Base-by-base conservation (phyloP, 2,329 filamentous ascomycete species). In the Fusarium clavum region DNA sequence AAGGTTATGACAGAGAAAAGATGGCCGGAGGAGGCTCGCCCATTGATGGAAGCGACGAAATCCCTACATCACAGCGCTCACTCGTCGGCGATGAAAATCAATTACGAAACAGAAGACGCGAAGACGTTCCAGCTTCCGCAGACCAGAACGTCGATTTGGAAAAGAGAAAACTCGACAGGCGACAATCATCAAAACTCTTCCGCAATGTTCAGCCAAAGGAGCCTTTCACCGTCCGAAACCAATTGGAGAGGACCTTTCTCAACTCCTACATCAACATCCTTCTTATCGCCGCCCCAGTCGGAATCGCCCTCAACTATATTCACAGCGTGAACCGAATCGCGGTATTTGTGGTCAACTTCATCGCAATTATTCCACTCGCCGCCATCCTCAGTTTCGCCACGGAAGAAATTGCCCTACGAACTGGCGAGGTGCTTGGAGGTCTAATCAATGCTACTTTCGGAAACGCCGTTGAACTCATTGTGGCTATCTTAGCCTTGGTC, bases 361-460 rank as follows among this genome's bases (percentile, higher is more conserved):
- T 98, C 69, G 95, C 94, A 66, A 97, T 98, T 73, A 91, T 98
- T 63, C 94, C 94, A 0, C 85, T 98, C 43, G 95, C 95, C 5
- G 92, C 91, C 16, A 90, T 97, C 84, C 85, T 98, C 25, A 91
- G 92, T 73, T 97, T 92, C 75, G 93, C 93, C 1, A 98, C 95
- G 0, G 95, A 98, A 79, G 94, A 97, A 79, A 91, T 98, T 70
- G 92, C 94, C 5, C 81, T 94, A 57, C 87, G 90, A 61, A 91
- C 90, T 1, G 94, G 94, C 52, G 94, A 98, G 79, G 94, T 93
- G 1, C 82, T 97, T 4, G 95, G 95, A 67, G 95, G 94, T 59
- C 83, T 98, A 38, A 85, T 98, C 60, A 98, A 98, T 76, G 94
- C 94, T 9, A 92, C 92, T 4, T 98, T 98, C 78, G 95, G 94